These are phyloP conservation scores for Truncatella angustata DNA, from an alignment of 2,329 filamentous ascomycete genomes.

Conservation along the genomic window DNA sequence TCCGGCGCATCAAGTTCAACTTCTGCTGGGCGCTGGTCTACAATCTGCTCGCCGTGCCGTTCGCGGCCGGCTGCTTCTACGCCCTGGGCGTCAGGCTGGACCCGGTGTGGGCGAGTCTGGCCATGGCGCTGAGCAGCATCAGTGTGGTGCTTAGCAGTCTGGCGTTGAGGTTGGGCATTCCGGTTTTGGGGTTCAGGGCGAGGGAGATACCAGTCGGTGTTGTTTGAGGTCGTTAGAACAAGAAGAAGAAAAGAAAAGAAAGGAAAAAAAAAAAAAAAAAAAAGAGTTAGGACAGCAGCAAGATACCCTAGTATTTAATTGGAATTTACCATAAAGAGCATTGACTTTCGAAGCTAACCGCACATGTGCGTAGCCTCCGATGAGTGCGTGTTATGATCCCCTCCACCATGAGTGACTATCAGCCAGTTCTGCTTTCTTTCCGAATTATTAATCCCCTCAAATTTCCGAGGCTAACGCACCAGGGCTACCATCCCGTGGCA, in stretches of 20 bases:
- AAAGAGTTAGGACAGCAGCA: background rate
- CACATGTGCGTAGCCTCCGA: no score
- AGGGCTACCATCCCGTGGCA: no score
- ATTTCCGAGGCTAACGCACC: no score
- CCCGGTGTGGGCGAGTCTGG: conserved; percentile 83
- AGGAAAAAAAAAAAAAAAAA: no score
- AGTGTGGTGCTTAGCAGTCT: conserved; percentile 85
- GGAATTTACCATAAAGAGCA: no score
- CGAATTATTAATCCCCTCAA: no score
- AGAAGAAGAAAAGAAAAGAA: no score
- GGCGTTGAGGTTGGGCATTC: conserved; percentile 55
- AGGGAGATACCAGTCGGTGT: conserved; percentile 9
- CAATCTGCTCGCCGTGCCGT: conserved; percentile 73
- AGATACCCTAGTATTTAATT: background rate
- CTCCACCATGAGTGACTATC: no score
- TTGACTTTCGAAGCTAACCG: no score
- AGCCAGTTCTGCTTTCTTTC: no score
- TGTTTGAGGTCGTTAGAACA: background rate
- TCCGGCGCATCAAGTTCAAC: conserved; percentile 78
- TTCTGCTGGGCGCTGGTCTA: conserved; percentile 85
- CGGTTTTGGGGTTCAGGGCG: conserved; percentile 32
- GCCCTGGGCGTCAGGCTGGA: conserved; percentile 64
- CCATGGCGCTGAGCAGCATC: conserved; percentile 90
- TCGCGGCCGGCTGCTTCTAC: conserved; percentile 79
- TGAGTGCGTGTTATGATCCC: no score